These are phyloP conservation scores for Calonectria fujianensis DNA, from an alignment of 2,329 filamentous ascomycete genomes.

Conservation along the genomic window DNA sequence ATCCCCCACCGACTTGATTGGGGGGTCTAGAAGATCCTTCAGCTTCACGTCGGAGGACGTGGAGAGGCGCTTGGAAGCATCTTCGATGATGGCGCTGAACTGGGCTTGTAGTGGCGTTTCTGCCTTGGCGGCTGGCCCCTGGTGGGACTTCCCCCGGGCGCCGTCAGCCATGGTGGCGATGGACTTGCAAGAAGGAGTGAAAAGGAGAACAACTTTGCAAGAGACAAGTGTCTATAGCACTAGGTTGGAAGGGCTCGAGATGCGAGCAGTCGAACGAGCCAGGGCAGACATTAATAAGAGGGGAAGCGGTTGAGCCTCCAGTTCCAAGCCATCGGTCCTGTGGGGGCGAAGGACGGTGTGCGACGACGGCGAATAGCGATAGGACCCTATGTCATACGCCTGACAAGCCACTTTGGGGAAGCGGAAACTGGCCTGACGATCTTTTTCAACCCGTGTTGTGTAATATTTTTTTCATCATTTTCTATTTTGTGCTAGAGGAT, in stretches of 20 bases:
- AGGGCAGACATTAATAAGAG: conserved; percentile 13
- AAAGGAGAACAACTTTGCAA: not conserved
- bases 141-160: conserved; percentile 29
- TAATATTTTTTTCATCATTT: not conserved
- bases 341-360: conserved; percentile 16
- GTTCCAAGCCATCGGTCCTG: conserved; percentile 7
- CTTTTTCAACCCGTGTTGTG: conserved; percentile 12
- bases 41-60: conserved; percentile 56
- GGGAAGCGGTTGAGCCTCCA: conserved; percentile 19
- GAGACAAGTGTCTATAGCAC: not conserved
- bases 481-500: not conserved
- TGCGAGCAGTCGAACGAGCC: not conserved
- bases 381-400: conserved; percentile 23
- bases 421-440: conserved; percentile 4
- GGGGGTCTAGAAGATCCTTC: conserved; percentile 58
- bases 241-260: not conserved
- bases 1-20: conserved; percentile 58
- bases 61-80: conserved; percentile 59
- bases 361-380: conserved; percentile 2
- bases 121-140: conserved; percentile 16
- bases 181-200: not conserved
- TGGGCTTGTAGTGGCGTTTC: conserved; percentile 42
- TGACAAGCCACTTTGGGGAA: conserved; percentile 13
- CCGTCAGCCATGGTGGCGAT: conserved; percentile 20
- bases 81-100: conserved; percentile 58